Percentiles rank a stretch among this genome's conserved stretches.
Conservation (phyloP, 1,284 basidiomycete species). For the Pascua sp. region DNA sequence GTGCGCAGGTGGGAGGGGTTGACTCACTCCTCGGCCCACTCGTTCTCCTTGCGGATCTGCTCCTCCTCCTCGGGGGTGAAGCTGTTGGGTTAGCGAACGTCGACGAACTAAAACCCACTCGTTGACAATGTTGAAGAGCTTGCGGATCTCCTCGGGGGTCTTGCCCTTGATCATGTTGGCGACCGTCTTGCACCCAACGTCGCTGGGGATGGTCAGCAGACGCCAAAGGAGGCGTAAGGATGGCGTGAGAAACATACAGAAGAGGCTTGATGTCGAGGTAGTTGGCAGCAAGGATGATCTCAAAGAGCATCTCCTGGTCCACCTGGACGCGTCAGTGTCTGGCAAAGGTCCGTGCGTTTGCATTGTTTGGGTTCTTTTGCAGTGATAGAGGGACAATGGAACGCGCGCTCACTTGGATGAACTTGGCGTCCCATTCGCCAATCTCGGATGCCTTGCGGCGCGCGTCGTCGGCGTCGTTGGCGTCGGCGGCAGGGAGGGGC, state of each 20-base stretch:
- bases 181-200: conserved; percentile 99
- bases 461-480: conserved; percentile 84
- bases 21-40: conserved; percentile 56
- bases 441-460: conserved; percentile 97
- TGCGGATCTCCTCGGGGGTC: conserved; percentile 81
- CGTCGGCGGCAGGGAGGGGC: conserved; percentile 74
- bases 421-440: conserved; percentile 98
- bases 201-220: conserved; percentile 54
- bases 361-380: not conserved
- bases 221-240: not conserved
- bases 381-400: not conserved
- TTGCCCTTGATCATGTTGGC: conserved; percentile 97
- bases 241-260: conserved; percentile 60
- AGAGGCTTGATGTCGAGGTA: conserved; percentile 99
- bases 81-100: conserved; percentile 24
- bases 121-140: conserved; percentile 93
- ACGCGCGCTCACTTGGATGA: conserved; percentile 63
- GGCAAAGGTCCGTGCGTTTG: not conserved
- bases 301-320: conserved; percentile 84
- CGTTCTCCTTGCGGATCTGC: conserved; percentile 99
- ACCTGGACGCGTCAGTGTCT: conserved; percentile 49
- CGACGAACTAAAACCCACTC: conserved; percentile 52
- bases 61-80: conserved; percentile 99
- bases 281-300: conserved; percentile 99
- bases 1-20: not conserved